Evolutionary conservation across 2,329 filamentous ascomycete species (phyloP), one percentile per base, ranked within the genome.

Genomic region (Cladophialophora psammophila): DNA sequence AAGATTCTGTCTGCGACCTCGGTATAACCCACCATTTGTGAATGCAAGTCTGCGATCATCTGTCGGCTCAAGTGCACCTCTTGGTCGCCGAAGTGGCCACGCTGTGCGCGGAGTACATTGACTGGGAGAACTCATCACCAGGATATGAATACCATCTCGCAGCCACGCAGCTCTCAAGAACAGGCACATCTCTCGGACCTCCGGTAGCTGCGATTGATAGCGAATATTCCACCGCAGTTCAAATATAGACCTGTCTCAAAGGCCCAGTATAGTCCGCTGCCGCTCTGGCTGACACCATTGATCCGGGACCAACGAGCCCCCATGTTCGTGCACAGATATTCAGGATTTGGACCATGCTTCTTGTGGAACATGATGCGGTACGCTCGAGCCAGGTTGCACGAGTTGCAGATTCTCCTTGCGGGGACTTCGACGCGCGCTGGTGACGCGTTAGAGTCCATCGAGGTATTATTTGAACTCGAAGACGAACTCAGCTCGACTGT

Each of bases 401-500:
- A 53, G 48, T 15, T 53, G 31, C 48, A 15, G 12, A 53, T 53
- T 1, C 13, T 53, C 48, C 48, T 53, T 8, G 18, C 31, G 1
- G 48, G 18, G 13, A 10, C 48, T 5, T 6, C 8, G 48, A 32
- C 48, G 18, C 31, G 3, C 3, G 12, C 20, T 5, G 48, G 18
- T 3, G 31, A 4, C 5, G 31, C 48, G 48, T 31, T 10, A 10
- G 48, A 31, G 31, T 53, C 48, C 13, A 3, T 53, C 18, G 31
- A 53, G 48, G 12, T 32, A 10, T 12, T 53, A 10, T 26, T 53
- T 5, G 12, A 53, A 18, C 48, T 53, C 2, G 48, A 53, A 53
- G 48, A 53, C 31, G 48, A 53, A 5, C 18, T 53, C 48, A 53
- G 48, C 48, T 53, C 48, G 9, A 53, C 48, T 2, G 48, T 53